A percentile compares a stretch with the other conserved stretches of the same genome.
Evolutionary conservation across 2,329 filamentous ascomycete species (phyloP).

Genomic region (Penicillium nordicum): DNA sequence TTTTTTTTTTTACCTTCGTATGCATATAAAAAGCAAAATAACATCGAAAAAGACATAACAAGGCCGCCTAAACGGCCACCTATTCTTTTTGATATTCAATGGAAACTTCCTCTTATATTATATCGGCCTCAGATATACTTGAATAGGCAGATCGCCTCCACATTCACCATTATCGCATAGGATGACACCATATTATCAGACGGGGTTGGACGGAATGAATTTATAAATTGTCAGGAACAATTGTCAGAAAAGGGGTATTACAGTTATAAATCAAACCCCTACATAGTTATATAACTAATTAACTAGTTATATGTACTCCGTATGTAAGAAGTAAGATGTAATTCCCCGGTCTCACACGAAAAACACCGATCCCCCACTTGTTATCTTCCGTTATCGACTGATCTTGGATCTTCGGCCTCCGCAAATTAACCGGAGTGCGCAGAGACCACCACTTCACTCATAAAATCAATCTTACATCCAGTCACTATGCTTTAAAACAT

Average conservation of each 20-base stretch:
- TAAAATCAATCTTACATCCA: neutral
- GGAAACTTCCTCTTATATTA: neutral
- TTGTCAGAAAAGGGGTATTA: neutral
- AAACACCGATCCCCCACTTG: neutral
- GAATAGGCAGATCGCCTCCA: slow-evolving; percentile 4
- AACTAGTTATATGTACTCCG: too few species aligned
- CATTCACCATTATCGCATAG: slow-evolving; percentile 11
- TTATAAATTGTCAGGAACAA: neutral
- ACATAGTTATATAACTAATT: too few species aligned
- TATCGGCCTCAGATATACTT: slow-evolving; percentile 3
- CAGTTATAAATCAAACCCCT: neutral
- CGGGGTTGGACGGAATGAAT: neutral
- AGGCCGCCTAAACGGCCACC: too few species aligned
- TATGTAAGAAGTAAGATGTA: neutral
- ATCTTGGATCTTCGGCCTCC: slow-evolving; percentile 17
- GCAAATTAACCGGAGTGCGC: slow-evolving; percentile 12
- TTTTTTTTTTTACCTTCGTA: too few species aligned
- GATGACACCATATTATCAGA: slow-evolving; percentile 17
- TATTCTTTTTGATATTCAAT: too few species aligned
- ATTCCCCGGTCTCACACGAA: neutral
- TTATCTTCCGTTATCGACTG: slow-evolving; percentile 24
- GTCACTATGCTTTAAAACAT: slow-evolving; percentile 9
- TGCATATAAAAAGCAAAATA: too few species aligned
- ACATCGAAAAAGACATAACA: too few species aligned
- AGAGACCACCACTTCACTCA: neutral